A percentile compares a stretch with the other conserved stretches of the same genome.
Evolutionary conservation across 2,329 filamentous ascomycete genomes (phyloP).

Genomic region (Didymella sp.): DNA sequence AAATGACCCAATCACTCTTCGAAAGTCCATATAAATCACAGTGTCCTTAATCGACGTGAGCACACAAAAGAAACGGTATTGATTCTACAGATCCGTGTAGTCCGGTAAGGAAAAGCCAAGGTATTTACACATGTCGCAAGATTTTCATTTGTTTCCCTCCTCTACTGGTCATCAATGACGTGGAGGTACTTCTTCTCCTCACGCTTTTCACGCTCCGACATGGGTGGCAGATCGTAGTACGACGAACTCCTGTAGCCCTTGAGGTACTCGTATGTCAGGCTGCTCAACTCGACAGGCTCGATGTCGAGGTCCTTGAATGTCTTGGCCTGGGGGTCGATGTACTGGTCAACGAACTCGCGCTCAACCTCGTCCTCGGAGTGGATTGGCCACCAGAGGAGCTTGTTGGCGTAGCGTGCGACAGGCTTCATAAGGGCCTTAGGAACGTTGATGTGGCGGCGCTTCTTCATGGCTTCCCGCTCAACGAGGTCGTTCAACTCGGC

Average conservation of each 20-base stretch:
- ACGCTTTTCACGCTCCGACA: constrained; percentile 90
- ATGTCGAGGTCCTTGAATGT: constrained; percentile 95
- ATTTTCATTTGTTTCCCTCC: constrained; percentile 16
- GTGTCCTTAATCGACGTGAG: too few relatives aligned
- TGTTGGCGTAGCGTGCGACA: constrained; percentile 76
- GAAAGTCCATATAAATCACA: too few relatives aligned
- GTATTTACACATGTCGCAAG: constrained; percentile 39
- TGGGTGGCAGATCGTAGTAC: constrained; percentile 92
- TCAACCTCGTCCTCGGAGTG: constrained; percentile 85
- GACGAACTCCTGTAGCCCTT: constrained; percentile 88
- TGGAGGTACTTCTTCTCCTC: constrained; percentile 98
- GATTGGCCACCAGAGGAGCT: constrained; percentile 85
- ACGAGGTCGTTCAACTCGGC: constrained; percentile 86
- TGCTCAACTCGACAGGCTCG: constrained; percentile 82
- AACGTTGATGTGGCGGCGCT: constrained; percentile 87
- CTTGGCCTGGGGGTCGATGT: constrained; percentile 88
- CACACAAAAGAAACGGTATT: constrained; percentile 29
- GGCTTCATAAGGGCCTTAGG: constrained; percentile 83
- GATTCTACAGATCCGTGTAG: constrained; percentile 35
- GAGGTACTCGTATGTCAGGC: constrained; percentile 92
- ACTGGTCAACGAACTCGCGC: constrained; percentile 90
- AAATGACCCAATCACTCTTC: too few relatives aligned
- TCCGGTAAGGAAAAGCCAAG: constrained; percentile 24
- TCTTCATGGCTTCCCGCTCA: constrained; percentile 90
- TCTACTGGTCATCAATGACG: constrained; percentile 61